phyloP scores from a whole-genome alignment of 2,329 filamentous ascomycete species.

The Bipolaris bicolor region DNA sequence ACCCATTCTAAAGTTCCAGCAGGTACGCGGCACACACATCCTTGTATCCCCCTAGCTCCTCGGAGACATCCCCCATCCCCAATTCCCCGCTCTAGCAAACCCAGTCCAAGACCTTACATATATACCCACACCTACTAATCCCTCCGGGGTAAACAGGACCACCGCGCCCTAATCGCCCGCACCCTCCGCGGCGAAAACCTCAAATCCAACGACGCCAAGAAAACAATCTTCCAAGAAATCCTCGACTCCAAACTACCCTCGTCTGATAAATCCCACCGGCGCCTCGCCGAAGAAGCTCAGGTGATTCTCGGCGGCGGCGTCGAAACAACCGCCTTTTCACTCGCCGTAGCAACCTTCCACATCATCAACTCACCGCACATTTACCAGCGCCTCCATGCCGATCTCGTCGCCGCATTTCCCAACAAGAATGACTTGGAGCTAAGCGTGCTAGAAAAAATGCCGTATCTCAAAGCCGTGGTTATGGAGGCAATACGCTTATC shows the following conservation, averaged over 20 bases:
- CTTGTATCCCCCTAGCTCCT: too few species aligned
- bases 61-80: too few species aligned
- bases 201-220: slow-evolving; percentile 41
- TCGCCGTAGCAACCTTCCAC: slow-evolving; percentile 40
- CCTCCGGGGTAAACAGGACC: not conserved
- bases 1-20: slow-evolving; percentile 40
- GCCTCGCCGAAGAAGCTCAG: slow-evolving; percentile 49
- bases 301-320: slow-evolving; percentile 50
- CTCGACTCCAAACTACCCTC: slow-evolving; percentile 37
- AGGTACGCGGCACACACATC: slow-evolving; percentile 23
- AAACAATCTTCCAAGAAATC: slow-evolving; percentile 46
- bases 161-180: slow-evolving; percentile 30
- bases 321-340: slow-evolving; percentile 47
- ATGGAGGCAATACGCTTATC: slow-evolving; percentile 46
- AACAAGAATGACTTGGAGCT: slow-evolving; percentile 33
- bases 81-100: too few species aligned
- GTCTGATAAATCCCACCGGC: slow-evolving; percentile 46
- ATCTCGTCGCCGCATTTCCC: slow-evolving; percentile 39
- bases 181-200: slow-evolving; percentile 37
- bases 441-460: slow-evolving; percentile 20
- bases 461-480: slow-evolving; percentile 16
- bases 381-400: slow-evolving; percentile 39
- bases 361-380: slow-evolving; percentile 42
- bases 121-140: not conserved
- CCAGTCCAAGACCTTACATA: too few species aligned